Conservation (phyloP, 1,139 yeast genomes). For the Saccharomyces hybrid region DNA sequence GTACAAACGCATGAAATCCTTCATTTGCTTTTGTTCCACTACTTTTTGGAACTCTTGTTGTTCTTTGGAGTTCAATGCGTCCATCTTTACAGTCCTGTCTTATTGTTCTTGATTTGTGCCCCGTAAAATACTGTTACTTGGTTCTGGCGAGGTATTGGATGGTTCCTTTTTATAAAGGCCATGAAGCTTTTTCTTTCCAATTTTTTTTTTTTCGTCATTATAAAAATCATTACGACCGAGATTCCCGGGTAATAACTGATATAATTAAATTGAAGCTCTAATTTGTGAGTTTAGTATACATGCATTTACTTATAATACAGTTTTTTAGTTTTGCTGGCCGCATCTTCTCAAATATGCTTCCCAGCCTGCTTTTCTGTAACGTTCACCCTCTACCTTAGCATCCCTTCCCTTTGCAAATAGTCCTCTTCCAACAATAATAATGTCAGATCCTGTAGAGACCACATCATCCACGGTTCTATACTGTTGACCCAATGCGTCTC, state of each 20-base stretch:
- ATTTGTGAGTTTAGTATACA: background rate
- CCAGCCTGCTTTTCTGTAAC: constrained; percentile 95
- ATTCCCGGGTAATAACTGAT: background rate
- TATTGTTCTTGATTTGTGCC: constrained; percentile 1
- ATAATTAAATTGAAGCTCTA: background rate
- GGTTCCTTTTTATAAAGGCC: constrained; percentile 3
- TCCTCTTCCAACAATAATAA: constrained; percentile 96
- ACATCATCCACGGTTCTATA: constrained; percentile 89
- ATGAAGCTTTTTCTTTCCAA: background rate
- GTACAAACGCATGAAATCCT: constrained; percentile 94
- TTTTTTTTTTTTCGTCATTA: background rate
- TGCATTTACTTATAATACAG: background rate
- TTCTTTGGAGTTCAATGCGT: constrained; percentile 80
- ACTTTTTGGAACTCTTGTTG: constrained; percentile 94
- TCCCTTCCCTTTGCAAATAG: constrained; percentile 94
- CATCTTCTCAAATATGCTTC: constrained; percentile 57
- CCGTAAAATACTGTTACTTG: background rate
- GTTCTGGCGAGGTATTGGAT: background rate
- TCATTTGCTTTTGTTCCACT: constrained; percentile 97
- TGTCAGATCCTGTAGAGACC: constrained; percentile 74
- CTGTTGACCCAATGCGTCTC: constrained; percentile 96
- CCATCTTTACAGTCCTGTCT: constrained; percentile 40
- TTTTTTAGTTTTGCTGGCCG: background rate
- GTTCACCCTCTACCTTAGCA: constrained; percentile 74
- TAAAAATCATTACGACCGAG: background rate